Evolutionary conservation across 495 filamentous ascomycete genomes (phyloP), one percentile per base, ranked within the genome.

Genomic region (Pyrenopolyporus hunteri): DNA sequence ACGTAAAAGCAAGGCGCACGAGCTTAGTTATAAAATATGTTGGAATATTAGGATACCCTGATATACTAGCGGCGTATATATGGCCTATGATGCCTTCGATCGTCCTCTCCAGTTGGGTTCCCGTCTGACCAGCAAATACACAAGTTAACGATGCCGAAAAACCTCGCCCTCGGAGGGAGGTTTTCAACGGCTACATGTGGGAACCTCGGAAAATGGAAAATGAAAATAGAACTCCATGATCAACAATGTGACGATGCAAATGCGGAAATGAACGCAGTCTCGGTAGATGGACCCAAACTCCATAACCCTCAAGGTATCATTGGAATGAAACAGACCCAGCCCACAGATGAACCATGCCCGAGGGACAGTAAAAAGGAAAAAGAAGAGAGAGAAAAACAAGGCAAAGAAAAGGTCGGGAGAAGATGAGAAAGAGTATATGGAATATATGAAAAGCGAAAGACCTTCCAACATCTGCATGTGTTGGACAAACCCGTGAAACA

Each of bases 301-400:
- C 63, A 29, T 66, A 48, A 43, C 57, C 56, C 68, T 62, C 61
- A 51, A 71, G 69, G 69, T 71, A 71, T 71, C 69, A 71, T 70
- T 62, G 60, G 59, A 66, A 63, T 22, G 55, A 50, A 59, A 40
- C 58, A 61, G 33, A 53, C 63, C 63, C 44, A 22, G 50, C 57
- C 63, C 57, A 42, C 48, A 67, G 32, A 55, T 56, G 53, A 62
- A 48, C 51, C 57, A 69, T 61, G 65, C 56, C 44, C 31, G 54
- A 55, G 16, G 35, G 28, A 56, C 42, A 57, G 51, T 59, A 57
- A 59, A 63, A 57, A 48, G 16, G 31, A 19, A 59, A 58, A 46
- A 36, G 37, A 59, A 40, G 51, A 29, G 22, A 57, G 46, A 19
- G 10, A 17, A 45, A 69, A 53, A 53, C 40, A 17, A n/a, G n/a